Conservation (phyloP, 495 filamentous ascomycete species). For the Aspergillus nidulans region DNA sequence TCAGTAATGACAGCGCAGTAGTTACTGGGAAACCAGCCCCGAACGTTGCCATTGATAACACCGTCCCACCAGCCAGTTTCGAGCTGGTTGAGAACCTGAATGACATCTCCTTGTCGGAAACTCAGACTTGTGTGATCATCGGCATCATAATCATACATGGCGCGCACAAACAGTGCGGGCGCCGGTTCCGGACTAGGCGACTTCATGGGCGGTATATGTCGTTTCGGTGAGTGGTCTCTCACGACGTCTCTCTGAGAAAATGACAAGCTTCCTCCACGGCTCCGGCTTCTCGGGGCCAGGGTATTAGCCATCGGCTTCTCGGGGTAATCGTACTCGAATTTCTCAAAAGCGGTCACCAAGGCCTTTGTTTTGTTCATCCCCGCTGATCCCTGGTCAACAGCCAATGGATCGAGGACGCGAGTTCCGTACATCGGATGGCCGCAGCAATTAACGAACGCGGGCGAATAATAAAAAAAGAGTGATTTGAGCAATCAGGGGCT, state of each 20-base stretch:
- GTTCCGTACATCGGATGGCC: constrained; percentile 34
- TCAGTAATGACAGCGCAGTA: constrained; percentile 84
- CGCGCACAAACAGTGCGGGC: constrained; percentile 85
- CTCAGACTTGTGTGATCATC: constrained; percentile 95
- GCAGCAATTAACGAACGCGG: constrained; percentile 12
- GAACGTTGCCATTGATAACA: constrained; percentile 71
- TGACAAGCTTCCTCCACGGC: constrained; percentile 29
- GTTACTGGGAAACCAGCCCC: constrained; percentile 99
- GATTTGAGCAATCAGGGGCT: not conserved
- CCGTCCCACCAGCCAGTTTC: constrained; percentile 99
- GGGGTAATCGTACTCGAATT: constrained; percentile 23
- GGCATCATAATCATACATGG: constrained; percentile 94
- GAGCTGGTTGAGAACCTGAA: constrained; percentile 94
- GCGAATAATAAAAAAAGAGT: not conserved
- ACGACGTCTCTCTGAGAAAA: constrained; percentile 20
- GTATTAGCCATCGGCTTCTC: constrained; percentile 39
- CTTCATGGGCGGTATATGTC: constrained; percentile 30
- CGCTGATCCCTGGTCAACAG: constrained; percentile 30
- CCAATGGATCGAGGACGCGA: constrained; percentile 31
- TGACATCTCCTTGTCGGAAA: constrained; percentile 91
- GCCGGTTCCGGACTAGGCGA: constrained; percentile 61
- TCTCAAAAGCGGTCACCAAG: constrained; percentile 42
- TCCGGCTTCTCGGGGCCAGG: constrained; percentile 30
- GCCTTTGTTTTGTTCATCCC: constrained; percentile 33
- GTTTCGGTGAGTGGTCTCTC: constrained; percentile 26